Base-by-base conservation (phyloP, 2,329 filamentous ascomycete species). In the Fusarium sp. region DNA sequence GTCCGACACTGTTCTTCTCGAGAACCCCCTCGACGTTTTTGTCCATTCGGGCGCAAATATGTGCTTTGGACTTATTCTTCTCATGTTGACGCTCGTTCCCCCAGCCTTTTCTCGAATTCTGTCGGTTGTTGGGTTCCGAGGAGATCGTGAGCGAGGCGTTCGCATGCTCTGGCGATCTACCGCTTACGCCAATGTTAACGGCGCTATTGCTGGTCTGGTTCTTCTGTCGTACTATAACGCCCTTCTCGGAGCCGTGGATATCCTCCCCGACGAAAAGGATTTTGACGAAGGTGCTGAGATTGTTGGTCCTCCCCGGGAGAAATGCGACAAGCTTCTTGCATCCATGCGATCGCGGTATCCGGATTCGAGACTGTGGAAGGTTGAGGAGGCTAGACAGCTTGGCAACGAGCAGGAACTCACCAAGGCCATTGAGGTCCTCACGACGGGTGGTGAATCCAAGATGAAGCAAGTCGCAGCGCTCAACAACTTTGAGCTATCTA, bases 51-150 rank as follows among this genome's bases (percentile, higher is more conserved):
- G 95, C 11, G 90, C 92, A 6, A 96, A 93, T 79, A 92, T 98
- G 82, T 98, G 95, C 82, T 98, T 95, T 78, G 96, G 96, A 4
- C 89, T 97, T 35, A 85, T 98, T 1, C 88, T 97, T 16, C 87
- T 98, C 1, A 87, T 98, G 63, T 91, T 98, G n/a, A 97, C 94
- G 14, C 93, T 98, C 85, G 91, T 98, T 1, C 97, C 96, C 0
- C 96, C 96, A 0, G 91, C 95, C 0, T 98, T 98, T 82, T 93
- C 90, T n/a, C 93, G 91, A 65, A 89, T 99, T 1, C 87, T 98
- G 5, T 94, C 92, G 68, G 92, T 98, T 47, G 93, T 98, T 34
- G 96, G 96, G 1, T 98, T 98, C 84, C 92, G 90, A 70, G 96
- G 96, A 35, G 95, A 98, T 80, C 92, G 95, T 50, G 91, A 94